These are phyloP conservation scores for Soucietia sequanensis DNA, from an alignment of 805 yeast genomes.

Conservation along the genomic window DNA sequence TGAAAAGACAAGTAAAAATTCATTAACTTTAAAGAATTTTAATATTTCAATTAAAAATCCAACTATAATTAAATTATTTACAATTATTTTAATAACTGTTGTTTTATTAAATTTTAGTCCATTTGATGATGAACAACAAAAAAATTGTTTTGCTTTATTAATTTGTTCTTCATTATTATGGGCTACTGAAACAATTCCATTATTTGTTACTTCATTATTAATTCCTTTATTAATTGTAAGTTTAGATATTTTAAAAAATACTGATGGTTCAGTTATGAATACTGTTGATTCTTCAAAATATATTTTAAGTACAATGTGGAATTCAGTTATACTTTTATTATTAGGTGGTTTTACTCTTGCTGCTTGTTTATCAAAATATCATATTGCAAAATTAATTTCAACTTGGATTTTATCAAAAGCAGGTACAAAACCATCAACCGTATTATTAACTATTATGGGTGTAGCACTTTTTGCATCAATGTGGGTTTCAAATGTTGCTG, in stretches of 20 bases:
- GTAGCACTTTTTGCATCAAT: slow-evolving; percentile 84
- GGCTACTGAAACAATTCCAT: slow-evolving; percentile 95
- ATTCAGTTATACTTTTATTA: slow-evolving; percentile 84
- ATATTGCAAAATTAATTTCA: slow-evolving; percentile 82
- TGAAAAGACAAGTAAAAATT: slow-evolving; percentile 12
- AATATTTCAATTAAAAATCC: slow-evolving; percentile 33
- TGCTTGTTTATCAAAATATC: slow-evolving; percentile 88
- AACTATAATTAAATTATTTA: slow-evolving; percentile 39
- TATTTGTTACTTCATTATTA: slow-evolving; percentile 82
- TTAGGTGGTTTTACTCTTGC: slow-evolving; percentile 95
- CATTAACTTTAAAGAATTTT: slow-evolving; percentile 11
- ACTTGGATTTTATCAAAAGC: slow-evolving; percentile 78
- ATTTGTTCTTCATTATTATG: slow-evolving; percentile 81
- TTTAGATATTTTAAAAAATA: slow-evolving; percentile 63
- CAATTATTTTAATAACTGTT: slow-evolving; percentile 50
- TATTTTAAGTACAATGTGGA: slow-evolving; percentile 90
- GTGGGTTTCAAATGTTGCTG: slow-evolving; percentile 98
- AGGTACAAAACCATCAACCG: slow-evolving; percentile 79
- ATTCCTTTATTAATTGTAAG: slow-evolving; percentile 81
- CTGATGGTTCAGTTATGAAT: slow-evolving; percentile 45
- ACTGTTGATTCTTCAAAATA: slow-evolving; percentile 74
- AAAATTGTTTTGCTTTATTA: slow-evolving; percentile 70
- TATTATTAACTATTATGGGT: slow-evolving; percentile 77
- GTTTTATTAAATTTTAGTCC: slow-evolving; percentile 26
- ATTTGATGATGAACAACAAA: slow-evolving; percentile 35